A percentile compares a stretch with the other conserved stretches of the same genome.
Conservation (phyloP, 768 basidiomycete genomes). For the Lactarius sanguifluus region DNA sequence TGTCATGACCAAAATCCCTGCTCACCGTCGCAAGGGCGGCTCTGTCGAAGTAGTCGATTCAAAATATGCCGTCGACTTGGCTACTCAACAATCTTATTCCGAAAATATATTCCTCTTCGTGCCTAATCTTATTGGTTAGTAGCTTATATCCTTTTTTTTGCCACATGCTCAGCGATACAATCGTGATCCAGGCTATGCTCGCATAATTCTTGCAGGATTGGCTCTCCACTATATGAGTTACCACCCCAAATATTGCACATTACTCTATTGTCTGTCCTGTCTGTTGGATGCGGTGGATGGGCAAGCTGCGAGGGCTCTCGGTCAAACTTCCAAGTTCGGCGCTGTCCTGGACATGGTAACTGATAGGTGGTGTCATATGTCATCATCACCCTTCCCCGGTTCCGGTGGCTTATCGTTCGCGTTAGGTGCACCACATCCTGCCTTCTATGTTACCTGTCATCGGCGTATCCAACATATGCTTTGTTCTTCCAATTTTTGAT, state of each 20-base stretch:
- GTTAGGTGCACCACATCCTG: slow-evolving; percentile 93
- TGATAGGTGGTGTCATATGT: slow-evolving; percentile 66
- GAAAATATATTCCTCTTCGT: slow-evolving; percentile 98
- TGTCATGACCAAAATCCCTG: slow-evolving; percentile 29
- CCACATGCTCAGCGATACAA: slow-evolving; percentile 20
- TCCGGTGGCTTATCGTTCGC: not conserved
- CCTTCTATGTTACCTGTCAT: slow-evolving; percentile 89
- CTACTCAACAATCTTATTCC: slow-evolving; percentile 79
- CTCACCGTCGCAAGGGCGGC: slow-evolving; percentile 43
- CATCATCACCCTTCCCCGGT: not conserved
- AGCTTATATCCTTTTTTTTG: slow-evolving; percentile 12
- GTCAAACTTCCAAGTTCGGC: slow-evolving; percentile 94
- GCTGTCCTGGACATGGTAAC: slow-evolving; percentile 99
- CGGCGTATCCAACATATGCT: slow-evolving; percentile 83
- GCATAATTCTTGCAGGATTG: slow-evolving; percentile 86
- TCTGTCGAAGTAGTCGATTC: slow-evolving; percentile 77
- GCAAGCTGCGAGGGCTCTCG: slow-evolving; percentile 81
- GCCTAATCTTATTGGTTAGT: slow-evolving; percentile 91
- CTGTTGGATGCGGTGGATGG: slow-evolving; percentile 96
- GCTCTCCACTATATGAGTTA: slow-evolving; percentile 93
- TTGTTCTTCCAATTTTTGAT: slow-evolving; percentile 93
- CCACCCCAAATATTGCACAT: slow-evolving; percentile 89
- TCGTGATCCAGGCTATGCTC: slow-evolving; percentile 68
- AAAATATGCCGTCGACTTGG: slow-evolving; percentile 82
- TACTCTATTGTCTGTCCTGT: slow-evolving; percentile 87